Percentiles rank a stretch among this genome's conserved stretches.
These are phyloP conservation scores for Jatropha curcas DNA, from an alignment of 345 rosid genomes.

Conservation along the genomic window DNA sequence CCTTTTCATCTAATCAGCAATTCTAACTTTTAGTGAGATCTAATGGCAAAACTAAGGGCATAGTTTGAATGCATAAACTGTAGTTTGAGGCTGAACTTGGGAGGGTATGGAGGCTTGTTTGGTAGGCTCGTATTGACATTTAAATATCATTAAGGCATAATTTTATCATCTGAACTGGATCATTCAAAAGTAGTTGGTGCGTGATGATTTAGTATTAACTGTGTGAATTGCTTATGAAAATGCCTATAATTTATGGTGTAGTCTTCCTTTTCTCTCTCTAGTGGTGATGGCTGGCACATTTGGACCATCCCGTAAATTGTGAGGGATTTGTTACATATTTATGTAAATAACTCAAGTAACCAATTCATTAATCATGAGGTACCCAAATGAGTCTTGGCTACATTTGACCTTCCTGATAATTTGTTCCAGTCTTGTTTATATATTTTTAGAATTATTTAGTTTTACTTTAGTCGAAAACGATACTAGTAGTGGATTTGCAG, in stretches of 20 bases:
- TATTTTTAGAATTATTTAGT: no score
- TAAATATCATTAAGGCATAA: conserved; percentile 1
- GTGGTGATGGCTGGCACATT: background rate
- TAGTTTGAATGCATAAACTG: background rate
- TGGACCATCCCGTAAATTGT: background rate
- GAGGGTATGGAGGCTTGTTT: background rate
- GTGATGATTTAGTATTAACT: background rate
- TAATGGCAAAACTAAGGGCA: background rate
- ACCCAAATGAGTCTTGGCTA: no score
- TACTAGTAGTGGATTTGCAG: background rate
- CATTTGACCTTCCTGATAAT: background rate
- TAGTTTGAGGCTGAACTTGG: background rate
- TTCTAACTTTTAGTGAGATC: background rate
- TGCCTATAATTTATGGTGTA: background rate
- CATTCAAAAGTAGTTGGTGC: conserved; percentile 1
- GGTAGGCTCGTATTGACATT: background rate
- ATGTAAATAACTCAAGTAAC: background rate
- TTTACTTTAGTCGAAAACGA: background rate
- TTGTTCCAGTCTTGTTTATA: background rate
- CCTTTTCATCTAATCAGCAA: background rate
- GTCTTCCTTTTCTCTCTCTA: background rate
- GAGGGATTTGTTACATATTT: background rate
- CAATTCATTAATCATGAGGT: background rate
- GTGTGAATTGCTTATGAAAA: background rate
- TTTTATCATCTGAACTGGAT: background rate